Percentiles rank a stretch among this genome's conserved stretches.
Conservation (phyloP, 2,329 filamentous ascomycete genomes). For the Colletotrichum sp. region DNA sequence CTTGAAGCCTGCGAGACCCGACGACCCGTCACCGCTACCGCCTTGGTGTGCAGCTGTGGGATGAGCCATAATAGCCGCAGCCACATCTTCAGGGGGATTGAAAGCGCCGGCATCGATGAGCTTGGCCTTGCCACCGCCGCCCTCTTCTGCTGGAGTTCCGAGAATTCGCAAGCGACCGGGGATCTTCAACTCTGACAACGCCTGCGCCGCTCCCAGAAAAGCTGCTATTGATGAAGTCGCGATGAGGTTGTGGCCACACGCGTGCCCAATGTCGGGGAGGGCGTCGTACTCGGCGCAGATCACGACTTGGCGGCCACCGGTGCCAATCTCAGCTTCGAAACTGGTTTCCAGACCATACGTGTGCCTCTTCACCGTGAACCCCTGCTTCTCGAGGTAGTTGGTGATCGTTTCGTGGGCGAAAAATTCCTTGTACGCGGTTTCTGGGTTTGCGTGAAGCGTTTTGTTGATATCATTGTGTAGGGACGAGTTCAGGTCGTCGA, state of each 20-base stretch:
- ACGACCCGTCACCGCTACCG: not conserved
- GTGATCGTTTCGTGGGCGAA: constrained; percentile 56
- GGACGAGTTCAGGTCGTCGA: constrained; percentile 23
- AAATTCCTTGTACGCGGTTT: constrained; percentile 56
- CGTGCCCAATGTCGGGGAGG: constrained; percentile 49
- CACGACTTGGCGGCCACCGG: constrained; percentile 43
- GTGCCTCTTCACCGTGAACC: constrained; percentile 50
- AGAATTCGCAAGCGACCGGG: constrained; percentile 43
- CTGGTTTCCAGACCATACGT: constrained; percentile 57
- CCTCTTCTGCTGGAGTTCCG: constrained; percentile 49
- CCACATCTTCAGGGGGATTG: constrained; percentile 20
- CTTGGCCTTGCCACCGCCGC: constrained; percentile 45
- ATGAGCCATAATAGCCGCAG: constrained; percentile 44
- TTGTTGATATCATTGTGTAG: constrained; percentile 24
- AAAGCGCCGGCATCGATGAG: constrained; percentile 38
- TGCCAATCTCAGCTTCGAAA: constrained; percentile 51
- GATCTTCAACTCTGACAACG: constrained; percentile 31
- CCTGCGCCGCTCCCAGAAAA: constrained; percentile 41
- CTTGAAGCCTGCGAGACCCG: constrained; percentile 31
- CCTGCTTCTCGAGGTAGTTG: constrained; percentile 45
- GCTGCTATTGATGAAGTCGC: constrained; percentile 43
- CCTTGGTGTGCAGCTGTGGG: constrained; percentile 14
- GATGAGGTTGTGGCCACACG: constrained; percentile 52
- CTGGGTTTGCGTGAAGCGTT: constrained; percentile 49
- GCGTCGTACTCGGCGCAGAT: constrained; percentile 55